Evolutionary conservation across 208 protist genomes (phyloP), one percentile per base, ranked within the genome.

Genomic region (Porcisia deanei): DNA sequence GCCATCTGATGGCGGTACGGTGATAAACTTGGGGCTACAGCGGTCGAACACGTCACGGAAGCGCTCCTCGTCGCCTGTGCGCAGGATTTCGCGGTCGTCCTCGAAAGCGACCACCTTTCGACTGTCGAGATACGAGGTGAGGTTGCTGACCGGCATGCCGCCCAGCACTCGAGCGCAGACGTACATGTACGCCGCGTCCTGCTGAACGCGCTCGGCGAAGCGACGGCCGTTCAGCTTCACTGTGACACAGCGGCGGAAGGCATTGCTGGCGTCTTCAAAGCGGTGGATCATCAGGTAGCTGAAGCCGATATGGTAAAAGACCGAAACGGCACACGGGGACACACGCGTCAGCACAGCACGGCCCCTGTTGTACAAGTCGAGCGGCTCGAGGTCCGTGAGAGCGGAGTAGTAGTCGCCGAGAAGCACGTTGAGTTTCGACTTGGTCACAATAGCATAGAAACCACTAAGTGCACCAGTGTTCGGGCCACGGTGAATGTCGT

Each of bases 281-380:
- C 94, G 94, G 75, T 88, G 91, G 71, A 97, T 86, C 94, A 96
- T 97, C 25, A 97, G 85, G 80, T 97, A 97, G 82, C 91, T 91
- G 86, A 97, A 96, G 64, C 94, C 94, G 74, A 97, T 79, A 80
- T 95, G 81, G 81, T 94, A 97, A 59, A 94, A 81, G 22, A 97
- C 75, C 47, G 94, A 96, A 22, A 96, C 87, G 74, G 90, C 81
- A 47, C 91, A 91, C 3, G 90, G 90, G n/a, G 79, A 76, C 34
- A 96, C 88, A 41, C 84, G 82, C 68, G 88, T 77, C 54, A 96
- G 81, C 68, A 94, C 85, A n/a, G 67, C 67, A 68, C 80, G 79
- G 71, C 91, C 90, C 68, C 78, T 83, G 73, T 87, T 88, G 77
- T 91, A 94, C 66, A 96, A 80, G 76, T 96, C 88, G 39, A 96